A percentile compares a stretch with the other conserved stretches of the same genome.
Conservation (phyloP, 2,329 filamentous ascomycete species). For the Arthrocladium fulminans region DNA sequence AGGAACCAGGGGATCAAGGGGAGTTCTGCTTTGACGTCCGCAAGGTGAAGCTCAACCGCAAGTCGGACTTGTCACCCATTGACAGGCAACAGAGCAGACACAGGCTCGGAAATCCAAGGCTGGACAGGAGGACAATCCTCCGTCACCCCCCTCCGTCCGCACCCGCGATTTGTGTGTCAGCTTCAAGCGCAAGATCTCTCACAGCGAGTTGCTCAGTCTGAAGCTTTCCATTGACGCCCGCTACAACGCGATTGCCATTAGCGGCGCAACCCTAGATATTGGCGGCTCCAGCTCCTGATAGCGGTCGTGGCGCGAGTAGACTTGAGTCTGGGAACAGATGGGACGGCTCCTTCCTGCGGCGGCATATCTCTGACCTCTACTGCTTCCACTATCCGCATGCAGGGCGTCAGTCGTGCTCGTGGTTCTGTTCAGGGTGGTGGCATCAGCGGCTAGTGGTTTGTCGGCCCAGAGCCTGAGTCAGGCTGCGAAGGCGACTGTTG, state of each 20-base stretch:
- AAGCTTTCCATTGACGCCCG: neutral
- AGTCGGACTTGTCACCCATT: too few species aligned
- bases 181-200: conserved; percentile 1
- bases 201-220: neutral
- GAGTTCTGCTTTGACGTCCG: too few species aligned
- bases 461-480: neutral
- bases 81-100: too few species aligned
- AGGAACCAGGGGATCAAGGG: too few species aligned
- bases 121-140: neutral
- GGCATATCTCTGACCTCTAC: too few species aligned
- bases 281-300: neutral
- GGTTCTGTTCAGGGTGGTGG: too few species aligned
- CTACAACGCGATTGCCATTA: neutral
- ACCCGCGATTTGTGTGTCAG: neutral
- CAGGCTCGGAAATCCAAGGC: too few species aligned
- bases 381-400: too few species aligned
- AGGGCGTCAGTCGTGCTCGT: too few species aligned
- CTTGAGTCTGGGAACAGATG: too few species aligned
- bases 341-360: too few species aligned
- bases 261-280: neutral
- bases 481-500: neutral
- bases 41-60: too few species aligned
- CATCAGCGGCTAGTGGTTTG: neutral
- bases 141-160: neutral
- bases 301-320: neutral